Base-by-base conservation (phyloP, 768 basidiomycete species). In the Leccinum boreale region DNA sequence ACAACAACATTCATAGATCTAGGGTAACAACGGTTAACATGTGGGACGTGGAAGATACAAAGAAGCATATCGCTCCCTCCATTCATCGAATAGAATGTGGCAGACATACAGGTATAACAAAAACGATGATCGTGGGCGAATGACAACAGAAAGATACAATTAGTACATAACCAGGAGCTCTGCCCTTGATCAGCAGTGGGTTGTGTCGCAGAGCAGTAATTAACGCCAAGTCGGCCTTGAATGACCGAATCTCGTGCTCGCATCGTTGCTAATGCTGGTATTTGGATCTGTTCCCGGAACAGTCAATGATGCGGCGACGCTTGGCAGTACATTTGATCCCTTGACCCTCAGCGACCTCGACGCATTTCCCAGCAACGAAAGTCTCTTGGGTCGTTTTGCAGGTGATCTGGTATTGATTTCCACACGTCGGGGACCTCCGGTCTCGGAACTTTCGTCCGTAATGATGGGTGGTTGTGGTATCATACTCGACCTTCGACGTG, bases 401-500 rank as follows among this genome's bases (percentile, higher is more conserved):
- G 86, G 87, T 60, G 85, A 86, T 58, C 70, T 68, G 5, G 68
- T 65, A 44, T 73, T 68, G 36, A 78, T 44, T 52, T 81, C 66
- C 10, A 80, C 72, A 24, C 86, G 73, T 59, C 82, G 67, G 64
- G 75, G 62, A 26, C 74, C 75, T 17, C 52, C 53, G 35, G 63
- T 69, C 58, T 76, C 65, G 15, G 55, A 35, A 7, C 67, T 65
- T 24, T 81, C 81, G 33, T 70, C 75, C 24, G 67, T 68, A 45
- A 68, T 74, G n/a, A 80, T 77, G 15, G 83, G 80, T 50, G 84
- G 79, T 60, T 84, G 83, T n/a, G 87, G 87, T 59, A 93, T 89
- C 77, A 91, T 73, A 66, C 92, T 94, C 39, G 91, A 92, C 57
- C 91, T 80, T 58, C 92, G 78, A 58, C 90, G 77, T 14, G 74